Percentiles rank a stretch among this genome's conserved stretches.
Conservation (phyloP, 345 rosid genomes). For the Ceriops tagal region DNA sequence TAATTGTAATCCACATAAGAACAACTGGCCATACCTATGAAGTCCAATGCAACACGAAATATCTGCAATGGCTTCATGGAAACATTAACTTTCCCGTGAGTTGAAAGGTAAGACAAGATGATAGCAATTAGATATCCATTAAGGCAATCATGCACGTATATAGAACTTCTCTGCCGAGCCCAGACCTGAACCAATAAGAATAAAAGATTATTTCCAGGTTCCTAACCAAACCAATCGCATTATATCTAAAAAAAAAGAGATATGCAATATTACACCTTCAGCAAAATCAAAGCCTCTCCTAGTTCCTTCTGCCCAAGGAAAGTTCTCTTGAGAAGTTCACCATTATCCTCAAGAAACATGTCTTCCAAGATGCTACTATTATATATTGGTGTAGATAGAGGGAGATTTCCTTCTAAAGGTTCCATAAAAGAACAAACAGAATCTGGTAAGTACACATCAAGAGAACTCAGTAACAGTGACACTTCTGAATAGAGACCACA, state of each 20-base stretch:
- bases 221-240: neutral
- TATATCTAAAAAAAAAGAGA: slow-evolving; percentile 9
- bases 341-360: slow-evolving; percentile 61
- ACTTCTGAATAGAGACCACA: neutral
- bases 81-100: slow-evolving; percentile 48
- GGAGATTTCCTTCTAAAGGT: slow-evolving; percentile 40
- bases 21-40: slow-evolving; percentile 57
- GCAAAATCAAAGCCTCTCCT: slow-evolving; percentile 62
- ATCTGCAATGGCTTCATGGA: slow-evolving; percentile 71
- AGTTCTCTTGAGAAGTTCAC: slow-evolving; percentile 51
- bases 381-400: slow-evolving; percentile 64
- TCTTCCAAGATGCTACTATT: slow-evolving; percentile 87
- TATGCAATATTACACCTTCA: slow-evolving; percentile 47
- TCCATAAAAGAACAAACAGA: neutral
- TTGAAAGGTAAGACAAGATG: slow-evolving; percentile 66
- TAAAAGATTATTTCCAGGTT: neutral
- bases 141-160: slow-evolving; percentile 69
- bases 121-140: slow-evolving; percentile 75
- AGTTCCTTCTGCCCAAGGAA: slow-evolving; percentile 62
- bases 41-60: slow-evolving; percentile 61
- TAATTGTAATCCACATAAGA: neutral
- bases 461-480: slow-evolving; percentile 7
- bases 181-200: slow-evolving; percentile 53
- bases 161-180: slow-evolving; percentile 82
- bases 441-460: slow-evolving; percentile 7